Percentiles rank a stretch among this genome's conserved stretches.
Conservation (phyloP, 306 rosid species). For the Alnus glutinosa region DNA sequence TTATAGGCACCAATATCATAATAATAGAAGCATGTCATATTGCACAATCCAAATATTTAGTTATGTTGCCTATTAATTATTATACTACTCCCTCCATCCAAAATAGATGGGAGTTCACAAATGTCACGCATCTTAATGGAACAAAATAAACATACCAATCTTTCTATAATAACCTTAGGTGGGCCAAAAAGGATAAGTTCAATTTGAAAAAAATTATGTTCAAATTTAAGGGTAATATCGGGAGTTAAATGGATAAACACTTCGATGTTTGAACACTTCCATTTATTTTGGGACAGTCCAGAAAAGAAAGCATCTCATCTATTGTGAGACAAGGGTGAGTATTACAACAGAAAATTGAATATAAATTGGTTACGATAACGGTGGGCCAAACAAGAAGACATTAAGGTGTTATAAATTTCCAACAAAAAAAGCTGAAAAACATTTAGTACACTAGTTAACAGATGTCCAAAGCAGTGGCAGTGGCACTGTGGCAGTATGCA, state of each 20-base stretch:
- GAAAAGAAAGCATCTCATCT: too few relatives aligned
- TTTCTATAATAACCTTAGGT: background rate
- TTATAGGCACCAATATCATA: background rate
- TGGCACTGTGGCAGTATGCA: background rate
- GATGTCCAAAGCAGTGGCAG: background rate
- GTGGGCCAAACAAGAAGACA: background rate
- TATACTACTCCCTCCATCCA: background rate
- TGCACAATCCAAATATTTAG: background rate
- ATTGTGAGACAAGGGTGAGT: too few relatives aligned
- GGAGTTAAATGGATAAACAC: background rate
- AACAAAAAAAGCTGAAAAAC: background rate
- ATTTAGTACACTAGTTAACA: background rate
- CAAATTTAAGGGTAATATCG: background rate
- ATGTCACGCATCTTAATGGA: background rate
- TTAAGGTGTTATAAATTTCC: background rate
- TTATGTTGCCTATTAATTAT: background rate
- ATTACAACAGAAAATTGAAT: background rate
- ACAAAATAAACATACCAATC: background rate
- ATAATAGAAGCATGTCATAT: background rate
- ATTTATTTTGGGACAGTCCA: too few relatives aligned
- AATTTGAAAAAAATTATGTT: background rate
- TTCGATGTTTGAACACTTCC: background rate
- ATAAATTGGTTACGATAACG: background rate
- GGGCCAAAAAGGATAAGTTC: background rate
- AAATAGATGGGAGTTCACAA: background rate